Conservation (phyloP, 1,284 basidiomycete species). For the Athelia psychrophila region DNA sequence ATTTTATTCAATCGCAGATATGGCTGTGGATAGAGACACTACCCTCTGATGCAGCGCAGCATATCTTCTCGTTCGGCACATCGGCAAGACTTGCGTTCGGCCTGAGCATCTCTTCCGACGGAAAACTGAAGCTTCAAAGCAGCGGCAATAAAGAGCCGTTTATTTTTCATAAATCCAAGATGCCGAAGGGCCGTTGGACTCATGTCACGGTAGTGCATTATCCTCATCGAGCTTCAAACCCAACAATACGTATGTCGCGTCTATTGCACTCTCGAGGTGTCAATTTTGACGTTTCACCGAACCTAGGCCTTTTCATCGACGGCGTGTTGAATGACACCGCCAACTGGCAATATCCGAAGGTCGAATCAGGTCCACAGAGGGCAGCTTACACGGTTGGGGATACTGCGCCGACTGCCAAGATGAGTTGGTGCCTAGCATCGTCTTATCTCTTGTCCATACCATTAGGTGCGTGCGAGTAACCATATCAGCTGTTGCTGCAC, state of each 20-base stretch:
- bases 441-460: constrained; percentile 59
- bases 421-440: constrained; percentile 72
- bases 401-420: constrained; percentile 30
- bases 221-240: constrained; percentile 50
- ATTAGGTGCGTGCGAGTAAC: constrained; percentile 44
- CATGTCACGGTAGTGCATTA: constrained; percentile 66
- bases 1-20: constrained; percentile 35
- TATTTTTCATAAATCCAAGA: constrained; percentile 41
- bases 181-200: constrained; percentile 61
- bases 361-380: constrained; percentile 34
- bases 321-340: constrained; percentile 61
- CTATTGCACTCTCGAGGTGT: not conserved
- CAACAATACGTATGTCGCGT: constrained; percentile 55
- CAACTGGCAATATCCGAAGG: constrained; percentile 58
- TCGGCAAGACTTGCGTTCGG: constrained; percentile 35
- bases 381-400: constrained; percentile 56
- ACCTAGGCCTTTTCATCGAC: constrained; percentile 67
- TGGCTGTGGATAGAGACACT: constrained; percentile 68
- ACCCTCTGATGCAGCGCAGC: constrained; percentile 39
- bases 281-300: not conserved
- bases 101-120: constrained; percentile 51
- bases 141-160: constrained; percentile 35
- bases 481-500: no score
- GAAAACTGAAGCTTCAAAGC: constrained; percentile 51
- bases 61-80: constrained; percentile 44